Conservation (phyloP, 148 eudicot genomes). For the Silene uniflora region DNA sequence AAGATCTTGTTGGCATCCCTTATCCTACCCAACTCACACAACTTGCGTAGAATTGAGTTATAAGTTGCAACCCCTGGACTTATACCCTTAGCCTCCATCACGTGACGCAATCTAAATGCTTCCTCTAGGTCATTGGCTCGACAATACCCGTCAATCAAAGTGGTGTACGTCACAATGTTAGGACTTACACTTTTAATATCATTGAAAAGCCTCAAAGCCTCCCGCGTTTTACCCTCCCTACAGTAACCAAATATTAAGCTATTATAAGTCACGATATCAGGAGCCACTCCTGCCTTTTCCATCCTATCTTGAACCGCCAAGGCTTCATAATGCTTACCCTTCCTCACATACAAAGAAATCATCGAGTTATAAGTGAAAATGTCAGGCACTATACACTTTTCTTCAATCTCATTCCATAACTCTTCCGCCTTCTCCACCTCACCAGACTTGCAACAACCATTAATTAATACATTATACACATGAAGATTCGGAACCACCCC, state of each 20-base stretch:
- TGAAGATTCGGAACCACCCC: slow-evolving; percentile 72
- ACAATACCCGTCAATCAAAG: slow-evolving; percentile 85
- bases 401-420: slow-evolving; percentile 70
- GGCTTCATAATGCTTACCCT: slow-evolving; percentile 86
- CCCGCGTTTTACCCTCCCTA: slow-evolving; percentile 83
- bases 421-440: slow-evolving; percentile 72
- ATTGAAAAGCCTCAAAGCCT: slow-evolving; percentile 71
- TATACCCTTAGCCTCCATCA: slow-evolving; percentile 65
- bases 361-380: slow-evolving; percentile 76
- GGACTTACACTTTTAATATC: slow-evolving; percentile 60
- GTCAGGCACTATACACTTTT: slow-evolving; percentile 56
- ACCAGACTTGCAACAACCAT: slow-evolving; percentile 78
- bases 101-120: slow-evolving; percentile 50
- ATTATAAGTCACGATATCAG: slow-evolving; percentile 84
- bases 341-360: slow-evolving; percentile 76
- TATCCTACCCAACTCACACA: slow-evolving; percentile 77
- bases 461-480: slow-evolving; percentile 73
- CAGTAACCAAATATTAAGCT: slow-evolving; percentile 69
- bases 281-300: slow-evolving; percentile 56
- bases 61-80: slow-evolving; percentile 67
- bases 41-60: slow-evolving; percentile 68
- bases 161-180: slow-evolving; percentile 79
- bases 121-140: slow-evolving; percentile 57
- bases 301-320: slow-evolving; percentile 72
- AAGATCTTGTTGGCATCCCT: slow-evolving; percentile 75